phyloP scores from a whole-genome alignment of 2,329 filamentous ascomycete genomes.

The Capronia epimyces region DNA sequence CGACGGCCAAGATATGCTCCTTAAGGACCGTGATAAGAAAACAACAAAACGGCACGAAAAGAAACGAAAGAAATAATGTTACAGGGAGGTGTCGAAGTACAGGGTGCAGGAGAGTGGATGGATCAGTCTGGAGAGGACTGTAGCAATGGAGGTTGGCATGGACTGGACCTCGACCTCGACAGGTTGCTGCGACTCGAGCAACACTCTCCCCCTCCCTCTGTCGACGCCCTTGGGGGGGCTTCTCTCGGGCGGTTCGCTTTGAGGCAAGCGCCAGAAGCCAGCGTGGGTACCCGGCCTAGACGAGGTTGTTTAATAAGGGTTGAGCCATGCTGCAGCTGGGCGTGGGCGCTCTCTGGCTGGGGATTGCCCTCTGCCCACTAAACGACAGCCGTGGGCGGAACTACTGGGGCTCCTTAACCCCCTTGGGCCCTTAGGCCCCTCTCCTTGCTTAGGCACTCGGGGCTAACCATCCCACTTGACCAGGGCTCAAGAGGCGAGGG shows the following conservation, averaged over 20 bases:
- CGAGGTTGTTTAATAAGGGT: slow-evolving; percentile 20
- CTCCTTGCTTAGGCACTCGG: slow-evolving; percentile 8
- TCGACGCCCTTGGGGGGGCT: slow-evolving; percentile 10
- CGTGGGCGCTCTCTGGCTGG: slow-evolving; percentile 15
- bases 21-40: slow-evolving; percentile 23
- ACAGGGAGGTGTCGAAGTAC: slow-evolving; percentile 16
- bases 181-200: background rate
- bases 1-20: slow-evolving; percentile 16
- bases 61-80: slow-evolving; percentile 21
- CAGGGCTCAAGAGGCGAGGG: slow-evolving; percentile 10
- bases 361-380: slow-evolving; percentile 12
- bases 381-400: background rate
- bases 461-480: slow-evolving; percentile 10
- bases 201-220: no score
- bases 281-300: slow-evolving; percentile 19
- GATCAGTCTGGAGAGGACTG: slow-evolving; percentile 16
- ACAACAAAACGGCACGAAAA: slow-evolving; percentile 13
- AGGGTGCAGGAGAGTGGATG: slow-evolving; percentile 15
- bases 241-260: slow-evolving; percentile 14
- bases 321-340: slow-evolving; percentile 11
- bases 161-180: slow-evolving; percentile 11
- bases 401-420: background rate
- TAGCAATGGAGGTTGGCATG: slow-evolving; percentile 22
- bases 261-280: slow-evolving; percentile 20
- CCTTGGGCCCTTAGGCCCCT: slow-evolving; percentile 2